A percentile compares a stretch with the other conserved stretches of the same genome.
Evolutionary conservation across 805 yeast genomes (phyloP).

Genomic region (Clavispora asparagi): DNA sequence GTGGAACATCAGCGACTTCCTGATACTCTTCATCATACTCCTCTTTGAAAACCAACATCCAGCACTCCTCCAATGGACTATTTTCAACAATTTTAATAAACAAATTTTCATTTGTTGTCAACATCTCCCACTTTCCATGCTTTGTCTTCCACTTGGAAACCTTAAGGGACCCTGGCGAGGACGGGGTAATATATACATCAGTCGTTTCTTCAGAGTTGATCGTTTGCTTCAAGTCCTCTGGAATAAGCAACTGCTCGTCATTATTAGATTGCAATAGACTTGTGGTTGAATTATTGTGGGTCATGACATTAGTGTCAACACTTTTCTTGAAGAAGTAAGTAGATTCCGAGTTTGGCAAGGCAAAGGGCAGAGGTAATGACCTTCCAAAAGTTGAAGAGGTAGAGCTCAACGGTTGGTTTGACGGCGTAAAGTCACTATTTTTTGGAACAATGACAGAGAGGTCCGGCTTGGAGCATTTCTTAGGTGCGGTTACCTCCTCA

Average conservation of each 20-base stretch:
- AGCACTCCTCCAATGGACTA: conserved; percentile 26
- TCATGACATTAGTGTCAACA: conserved; percentile 6
- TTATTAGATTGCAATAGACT: conserved; percentile 2
- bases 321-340: conserved; percentile 32
- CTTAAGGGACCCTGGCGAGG: conserved; percentile 31
- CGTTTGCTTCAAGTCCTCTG: conserved; percentile 29
- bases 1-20: conserved; percentile 32
- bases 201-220: conserved; percentile 34
- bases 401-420: conserved; percentile 12
- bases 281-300: conserved; percentile 2
- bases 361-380: conserved; percentile 34
- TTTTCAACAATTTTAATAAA: conserved; percentile 37
- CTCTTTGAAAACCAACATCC: conserved; percentile 39
- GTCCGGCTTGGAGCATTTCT: conserved; percentile 3
- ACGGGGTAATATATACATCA: conserved; percentile 33
- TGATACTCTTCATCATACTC: conserved; percentile 25
- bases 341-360: conserved; percentile 41
- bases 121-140: conserved; percentile 42
- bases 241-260: conserved; percentile 25
- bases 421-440: conserved; percentile 4
- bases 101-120: conserved; percentile 31
- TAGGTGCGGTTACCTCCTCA: background rate
- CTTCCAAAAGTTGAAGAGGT: conserved; percentile 12
- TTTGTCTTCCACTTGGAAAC: conserved; percentile 39
- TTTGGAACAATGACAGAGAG: conserved; percentile 14